Evolutionary conservation across 2,329 filamentous ascomycete genomes (phyloP).

Genomic region (Teratosphaeria nubilosa): DNA sequence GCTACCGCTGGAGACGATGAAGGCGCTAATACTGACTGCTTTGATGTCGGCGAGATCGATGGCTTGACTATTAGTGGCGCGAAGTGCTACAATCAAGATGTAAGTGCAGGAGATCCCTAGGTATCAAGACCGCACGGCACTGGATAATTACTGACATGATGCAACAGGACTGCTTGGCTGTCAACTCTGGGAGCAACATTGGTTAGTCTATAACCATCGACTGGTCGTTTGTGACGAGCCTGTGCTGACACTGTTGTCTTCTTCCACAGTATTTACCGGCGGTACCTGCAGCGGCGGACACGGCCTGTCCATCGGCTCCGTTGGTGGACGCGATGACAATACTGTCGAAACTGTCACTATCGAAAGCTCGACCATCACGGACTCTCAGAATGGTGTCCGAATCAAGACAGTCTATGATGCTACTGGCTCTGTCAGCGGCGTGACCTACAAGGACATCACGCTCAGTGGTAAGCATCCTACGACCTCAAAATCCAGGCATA

Average conservation of each 20-base stretch:
- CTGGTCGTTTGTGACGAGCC: not conserved
- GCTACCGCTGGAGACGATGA: slow-evolving; percentile 40
- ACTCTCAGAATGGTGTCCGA: slow-evolving; percentile 41
- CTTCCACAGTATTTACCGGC: slow-evolving; percentile 24
- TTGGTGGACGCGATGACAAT: slow-evolving; percentile 41
- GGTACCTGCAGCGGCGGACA: slow-evolving; percentile 40
- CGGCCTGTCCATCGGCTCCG: slow-evolving; percentile 47
- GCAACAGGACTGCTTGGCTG: slow-evolving; percentile 17
- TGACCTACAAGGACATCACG: slow-evolving; percentile 46
- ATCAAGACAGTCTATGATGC: slow-evolving; percentile 43
- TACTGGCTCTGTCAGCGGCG: slow-evolving; percentile 41
- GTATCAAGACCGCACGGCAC: not conserved
- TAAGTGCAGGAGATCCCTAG: slow-evolving; percentile 1
- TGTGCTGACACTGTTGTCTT: slow-evolving; percentile 6
- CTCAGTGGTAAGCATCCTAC: slow-evolving; percentile 25
- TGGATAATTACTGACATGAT: not conserved
- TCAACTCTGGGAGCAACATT: slow-evolving; percentile 30
- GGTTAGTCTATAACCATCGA: slow-evolving; percentile 14
- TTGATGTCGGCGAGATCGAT: slow-evolving; percentile 18
- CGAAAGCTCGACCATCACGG: slow-evolving; percentile 31
- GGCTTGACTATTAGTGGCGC: slow-evolving; percentile 17
- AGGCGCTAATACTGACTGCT: slow-evolving; percentile 24
- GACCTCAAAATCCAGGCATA: not conserved
- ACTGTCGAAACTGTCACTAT: slow-evolving; percentile 40
- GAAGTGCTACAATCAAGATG: slow-evolving; percentile 21